Evolutionary conservation across 179 eudicot species (phyloP), one percentile per base, ranked within the genome.

Genomic region (Corrigiola litoralis): DNA sequence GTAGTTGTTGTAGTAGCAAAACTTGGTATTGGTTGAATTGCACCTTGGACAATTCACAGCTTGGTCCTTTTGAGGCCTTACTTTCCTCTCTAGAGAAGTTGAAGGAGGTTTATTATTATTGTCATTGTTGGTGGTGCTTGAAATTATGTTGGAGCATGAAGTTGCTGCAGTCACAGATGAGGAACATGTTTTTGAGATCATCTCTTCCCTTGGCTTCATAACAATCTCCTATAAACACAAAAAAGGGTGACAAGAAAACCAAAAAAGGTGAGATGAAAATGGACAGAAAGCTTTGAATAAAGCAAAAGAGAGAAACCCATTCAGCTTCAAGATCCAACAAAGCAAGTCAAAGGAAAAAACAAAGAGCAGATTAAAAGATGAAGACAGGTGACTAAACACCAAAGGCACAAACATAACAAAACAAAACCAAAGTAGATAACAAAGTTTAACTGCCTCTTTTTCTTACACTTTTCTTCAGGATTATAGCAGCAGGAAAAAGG

Each of bases 1-100:
- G 73, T 86, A 86, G 36, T 86, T 86, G 83, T 86, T 86, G 86
- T 86, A 86, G 53, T 86, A 86, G 41, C 91, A 86, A 36, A 86
- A 86, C 38, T 86, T 86, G 11, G 91, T 86, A 77, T 86, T 83
- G 17, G 80, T 86, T 10, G 91, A 86, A 58, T 86, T 79, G 84
- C 91, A 86, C 49, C 91, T 77, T 49, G 91, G 91, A 50, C 91
- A 86, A 60, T 86, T 81, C 47, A 83, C 53, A 45, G 82, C 83
- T 66, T 79, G 74, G 29, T 83, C 86, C 25, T 81, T 81, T 40
- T 81, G 79, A 5, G 91, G 86, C 73, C 84, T 86, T 2, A 54
- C 73, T 63, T 78, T 84, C 72, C 83, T 81, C 46, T 81, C 85
- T 12, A 75, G 53, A 13, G 77, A 72, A 2, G 73, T 70, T 18